Base-by-base conservation (phyloP, 1,139 yeast genomes). In the Candida anutae region DNA sequence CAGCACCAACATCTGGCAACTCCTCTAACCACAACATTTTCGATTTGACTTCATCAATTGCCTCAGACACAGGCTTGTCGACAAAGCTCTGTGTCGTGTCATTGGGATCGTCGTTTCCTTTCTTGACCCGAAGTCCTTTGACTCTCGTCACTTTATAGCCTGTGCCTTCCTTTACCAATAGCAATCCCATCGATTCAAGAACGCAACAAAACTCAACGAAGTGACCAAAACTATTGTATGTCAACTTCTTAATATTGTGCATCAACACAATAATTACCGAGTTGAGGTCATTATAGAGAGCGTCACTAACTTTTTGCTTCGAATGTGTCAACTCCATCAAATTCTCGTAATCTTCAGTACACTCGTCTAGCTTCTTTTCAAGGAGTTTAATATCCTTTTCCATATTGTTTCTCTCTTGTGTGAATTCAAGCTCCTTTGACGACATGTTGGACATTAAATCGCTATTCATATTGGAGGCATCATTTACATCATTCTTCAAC, bases 121-220 rank as follows among this genome's bases (percentile, higher is more conserved):
- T 55, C 35, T 60, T 64, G 23, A 69, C 63, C 35, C 77, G 60
- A 33, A 81, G 57, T 0, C 93, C 93, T 44, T 80, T 80, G 1
- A 80, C 90, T 37, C 93, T 61, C 18, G 70, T 69, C 20, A 81
- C 72, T 27, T 65, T 66, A 31, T 55, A 58, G 15, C 45, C 57
- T 2, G 53, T 57, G 5, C 39, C 42, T 24, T 70, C 73, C 28
- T 61, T 57, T 1, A 70, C 62, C 26, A 81, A 56, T 14, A 81
- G 51, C 29, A 88, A 60, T 1, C 97, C 97, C 66, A 87, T 76
- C 2, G 82, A 69, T 44, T 84, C 95, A 29, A 88, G 58, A 2
- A 82, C 58, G 29, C 69, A 60, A 41, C 83, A 75, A 29, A 72
- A 64, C 22, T 77, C 69, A 14, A 55, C 36, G 30, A 65, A 55